These are phyloP conservation scores for Cryomyces antarcticus DNA, from an alignment of 495 filamentous ascomycete genomes.

Conservation along the genomic window DNA sequence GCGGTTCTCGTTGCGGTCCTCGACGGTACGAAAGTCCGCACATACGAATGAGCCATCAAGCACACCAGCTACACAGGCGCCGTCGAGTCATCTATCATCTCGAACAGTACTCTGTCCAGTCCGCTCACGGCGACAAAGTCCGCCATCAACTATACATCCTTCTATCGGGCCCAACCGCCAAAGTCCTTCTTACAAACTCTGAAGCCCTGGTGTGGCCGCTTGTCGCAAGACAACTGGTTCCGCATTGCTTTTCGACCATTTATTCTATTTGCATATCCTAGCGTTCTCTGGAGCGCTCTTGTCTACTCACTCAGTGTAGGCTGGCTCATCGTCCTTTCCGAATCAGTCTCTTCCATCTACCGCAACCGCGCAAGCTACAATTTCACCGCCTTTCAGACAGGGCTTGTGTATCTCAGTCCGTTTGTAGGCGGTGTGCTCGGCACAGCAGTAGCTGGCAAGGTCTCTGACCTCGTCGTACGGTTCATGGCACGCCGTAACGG, in stretches of 20 bases:
- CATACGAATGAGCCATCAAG: not conserved
- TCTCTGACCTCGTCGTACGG: slow-evolving; percentile 66
- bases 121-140: too few species aligned
- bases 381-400: slow-evolving; percentile 61
- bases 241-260: slow-evolving; percentile 60
- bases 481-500: slow-evolving; percentile 68
- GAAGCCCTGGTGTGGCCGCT: slow-evolving; percentile 52
- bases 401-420: slow-evolving; percentile 74
- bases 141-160: slow-evolving; percentile 3
- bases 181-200: slow-evolving; percentile 53
- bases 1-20: too few species aligned
- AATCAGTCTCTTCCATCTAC: slow-evolving; percentile 63
- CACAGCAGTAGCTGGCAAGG: slow-evolving; percentile 73
- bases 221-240: slow-evolving; percentile 60
- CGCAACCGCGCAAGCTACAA: slow-evolving; percentile 43
- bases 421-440: slow-evolving; percentile 80
- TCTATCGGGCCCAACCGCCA: slow-evolving; percentile 24
- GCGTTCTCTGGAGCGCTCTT: slow-evolving; percentile 74
- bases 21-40: too few species aligned
- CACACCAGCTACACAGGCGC: too few species aligned
- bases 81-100: too few species aligned
- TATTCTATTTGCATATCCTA: slow-evolving; percentile 69
- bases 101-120: too few species aligned
- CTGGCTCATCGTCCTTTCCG: slow-evolving; percentile 89
- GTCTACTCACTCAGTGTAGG: slow-evolving; percentile 83